Percentiles rank a stretch among this genome's conserved stretches.
phyloP scores from a whole-genome alignment of 805 yeast species.

The Myxozyma kluyveri region DNA sequence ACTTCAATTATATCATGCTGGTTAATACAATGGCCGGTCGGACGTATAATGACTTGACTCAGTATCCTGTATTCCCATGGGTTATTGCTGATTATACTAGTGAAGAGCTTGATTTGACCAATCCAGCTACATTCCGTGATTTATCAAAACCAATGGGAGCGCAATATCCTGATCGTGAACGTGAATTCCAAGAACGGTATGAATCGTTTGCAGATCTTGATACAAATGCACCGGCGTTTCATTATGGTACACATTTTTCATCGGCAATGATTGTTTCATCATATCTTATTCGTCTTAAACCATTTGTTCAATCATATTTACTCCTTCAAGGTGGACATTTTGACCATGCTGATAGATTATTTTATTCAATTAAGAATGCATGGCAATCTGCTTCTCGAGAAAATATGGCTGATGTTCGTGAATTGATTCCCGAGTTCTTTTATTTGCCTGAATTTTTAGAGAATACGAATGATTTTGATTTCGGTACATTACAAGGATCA shows the following conservation, averaged over 20 bases:
- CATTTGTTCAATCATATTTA: slow-evolving; percentile 75
- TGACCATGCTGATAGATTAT: slow-evolving; percentile 83
- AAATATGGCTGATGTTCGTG: slow-evolving; percentile 84
- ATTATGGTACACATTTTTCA: slow-evolving; percentile 90
- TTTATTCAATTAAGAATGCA: slow-evolving; percentile 68
- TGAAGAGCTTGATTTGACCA: slow-evolving; percentile 59
- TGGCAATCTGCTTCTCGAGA: slow-evolving; percentile 80
- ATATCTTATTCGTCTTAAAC: slow-evolving; percentile 70
- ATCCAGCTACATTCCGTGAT: slow-evolving; percentile 67
- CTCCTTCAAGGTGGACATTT: slow-evolving; percentile 82
- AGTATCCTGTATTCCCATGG: slow-evolving; percentile 92
- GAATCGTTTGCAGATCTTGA: slow-evolving; percentile 69
- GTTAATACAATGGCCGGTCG: slow-evolving; percentile 84
- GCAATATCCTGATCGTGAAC: slow-evolving; percentile 59
- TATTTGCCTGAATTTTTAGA: slow-evolving; percentile 74
- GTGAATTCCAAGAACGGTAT: slow-evolving; percentile 65
- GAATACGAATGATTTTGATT: slow-evolving; percentile 63
- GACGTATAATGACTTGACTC: slow-evolving; percentile 84
- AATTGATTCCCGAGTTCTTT: slow-evolving; percentile 81
- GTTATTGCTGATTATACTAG: slow-evolving; percentile 79
- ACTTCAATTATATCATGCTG: slow-evolving; percentile 76
- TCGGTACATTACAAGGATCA: slow-evolving; percentile 63
- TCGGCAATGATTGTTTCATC: slow-evolving; percentile 92
- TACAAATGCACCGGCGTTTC: slow-evolving; percentile 68
- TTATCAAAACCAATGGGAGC: slow-evolving; percentile 91